Conservation (phyloP, 495 filamentous ascomycete species). For the Penicillium malachiteum region DNA sequence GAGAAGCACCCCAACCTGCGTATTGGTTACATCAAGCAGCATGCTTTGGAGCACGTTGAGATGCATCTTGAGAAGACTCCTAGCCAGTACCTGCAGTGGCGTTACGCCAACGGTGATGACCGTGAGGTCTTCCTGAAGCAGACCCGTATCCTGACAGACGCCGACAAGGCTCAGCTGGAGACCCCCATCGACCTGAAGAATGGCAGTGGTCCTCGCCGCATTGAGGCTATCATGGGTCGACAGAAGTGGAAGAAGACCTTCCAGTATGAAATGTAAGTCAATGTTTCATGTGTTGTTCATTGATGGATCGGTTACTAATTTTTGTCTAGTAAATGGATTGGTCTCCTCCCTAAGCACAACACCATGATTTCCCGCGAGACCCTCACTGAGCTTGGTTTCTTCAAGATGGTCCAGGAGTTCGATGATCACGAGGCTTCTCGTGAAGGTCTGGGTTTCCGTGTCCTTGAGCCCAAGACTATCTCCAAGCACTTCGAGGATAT, state of each 20-base stretch:
- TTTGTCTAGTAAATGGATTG: constrained; percentile 66
- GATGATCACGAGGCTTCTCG: constrained; percentile 97
- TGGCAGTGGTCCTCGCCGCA: constrained; percentile 71
- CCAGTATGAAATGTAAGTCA: constrained; percentile 79
- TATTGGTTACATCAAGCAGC: constrained; percentile 99
- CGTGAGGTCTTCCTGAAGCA: constrained; percentile 97
- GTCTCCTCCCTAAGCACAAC: constrained; percentile 88
- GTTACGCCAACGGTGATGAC: constrained; percentile 94
- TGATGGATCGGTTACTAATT: background rate
- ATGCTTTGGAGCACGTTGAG: constrained; percentile 97
- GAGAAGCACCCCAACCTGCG: constrained; percentile 98
- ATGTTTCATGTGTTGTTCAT: background rate
- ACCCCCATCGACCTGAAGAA: constrained; percentile 81
- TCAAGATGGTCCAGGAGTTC: constrained; percentile 94
- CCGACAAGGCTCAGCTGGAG: constrained; percentile 87
- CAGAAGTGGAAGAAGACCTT: constrained; percentile 99
- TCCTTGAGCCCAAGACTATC: constrained; percentile 88
- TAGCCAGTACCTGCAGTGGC: constrained; percentile 98
- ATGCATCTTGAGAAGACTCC: constrained; percentile 99
- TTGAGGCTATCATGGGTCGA: constrained; percentile 89
- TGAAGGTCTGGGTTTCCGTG: constrained; percentile 93
- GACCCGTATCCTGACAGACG: constrained; percentile 81
- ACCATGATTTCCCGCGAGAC: constrained; percentile 91
- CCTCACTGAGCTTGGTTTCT: constrained; percentile 77
- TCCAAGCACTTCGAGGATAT: constrained; percentile 97